Conservation (phyloP, 2,329 filamentous ascomycete genomes). For the Penicillium sp. region DNA sequence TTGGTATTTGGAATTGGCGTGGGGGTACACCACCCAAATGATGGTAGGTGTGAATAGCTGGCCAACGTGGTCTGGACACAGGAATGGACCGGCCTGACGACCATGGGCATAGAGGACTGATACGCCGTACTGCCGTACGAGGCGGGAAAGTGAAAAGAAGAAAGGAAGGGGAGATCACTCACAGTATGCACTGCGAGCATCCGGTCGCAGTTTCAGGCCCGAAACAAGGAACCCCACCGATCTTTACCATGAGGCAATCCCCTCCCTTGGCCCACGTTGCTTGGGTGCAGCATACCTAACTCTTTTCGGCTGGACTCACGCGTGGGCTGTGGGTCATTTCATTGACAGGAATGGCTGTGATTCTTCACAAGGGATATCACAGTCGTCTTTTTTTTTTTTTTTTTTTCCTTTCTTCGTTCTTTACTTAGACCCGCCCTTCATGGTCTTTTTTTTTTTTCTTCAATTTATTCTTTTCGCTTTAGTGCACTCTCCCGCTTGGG, state of each 20-base stretch:
- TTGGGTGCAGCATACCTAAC: conserved; percentile 38
- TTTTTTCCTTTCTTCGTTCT: conserved; percentile 2
- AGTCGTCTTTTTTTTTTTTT: conserved; percentile 3
- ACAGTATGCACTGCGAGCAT: not conserved
- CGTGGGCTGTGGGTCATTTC: conserved; percentile 37
- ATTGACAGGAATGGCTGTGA: conserved; percentile 33
- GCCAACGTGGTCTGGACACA: not conserved
- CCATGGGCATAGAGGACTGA: not conserved
- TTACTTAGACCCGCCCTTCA: not conserved
- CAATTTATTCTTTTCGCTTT: too few species aligned
- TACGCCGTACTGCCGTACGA: not conserved
- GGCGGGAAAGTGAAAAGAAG: not conserved
- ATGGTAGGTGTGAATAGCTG: not conserved
- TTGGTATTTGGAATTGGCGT: conserved; percentile 16
- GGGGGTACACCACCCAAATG: not conserved
- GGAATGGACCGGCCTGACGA: not conserved
- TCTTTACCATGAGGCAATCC: conserved; percentile 26
- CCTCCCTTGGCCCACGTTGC: conserved; percentile 39
- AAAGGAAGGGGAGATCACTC: not conserved
- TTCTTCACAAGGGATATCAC: conserved; percentile 27
- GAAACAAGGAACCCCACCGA: conserved; percentile 24
- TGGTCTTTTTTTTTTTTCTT: too few species aligned
- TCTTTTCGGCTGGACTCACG: conserved; percentile 30
- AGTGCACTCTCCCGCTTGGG: too few species aligned
- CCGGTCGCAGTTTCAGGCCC: conserved; percentile 3